phyloP scores from a whole-genome alignment of 2,329 filamentous ascomycete species.

The Periconia sp. region DNA sequence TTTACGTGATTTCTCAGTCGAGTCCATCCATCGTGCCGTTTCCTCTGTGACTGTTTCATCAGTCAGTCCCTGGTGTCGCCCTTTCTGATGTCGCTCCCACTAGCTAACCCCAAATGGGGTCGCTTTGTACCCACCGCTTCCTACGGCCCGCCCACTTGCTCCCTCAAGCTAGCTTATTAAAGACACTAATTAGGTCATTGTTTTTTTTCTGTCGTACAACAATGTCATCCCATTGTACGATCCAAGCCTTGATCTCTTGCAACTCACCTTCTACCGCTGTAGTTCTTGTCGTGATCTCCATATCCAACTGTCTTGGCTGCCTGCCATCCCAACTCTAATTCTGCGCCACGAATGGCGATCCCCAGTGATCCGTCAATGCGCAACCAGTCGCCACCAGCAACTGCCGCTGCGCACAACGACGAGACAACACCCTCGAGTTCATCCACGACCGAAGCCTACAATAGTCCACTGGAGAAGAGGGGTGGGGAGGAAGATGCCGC shows the following conservation, averaged over 20 bases:
- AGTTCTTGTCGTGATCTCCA: neutral
- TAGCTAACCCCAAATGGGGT: neutral
- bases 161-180: neutral
- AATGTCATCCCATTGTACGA: neutral
- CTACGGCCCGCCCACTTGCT: neutral
- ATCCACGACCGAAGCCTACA: constrained; percentile 15
- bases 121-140: neutral
- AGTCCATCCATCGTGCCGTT: neutral
- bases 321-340: neutral
- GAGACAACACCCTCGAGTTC: constrained; percentile 12
- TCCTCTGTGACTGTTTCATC: neutral
- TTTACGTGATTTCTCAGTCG: neutral
- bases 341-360: neutral
- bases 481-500: constrained; percentile 1
- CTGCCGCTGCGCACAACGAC: constrained; percentile 7
- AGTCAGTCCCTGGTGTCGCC: neutral
- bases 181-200: neutral
- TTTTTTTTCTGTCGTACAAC: neutral
- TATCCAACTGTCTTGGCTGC: neutral
- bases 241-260: neutral
- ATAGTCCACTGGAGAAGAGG: constrained; percentile 11
- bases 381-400: neutral
- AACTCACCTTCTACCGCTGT: neutral
- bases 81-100: too few relatives aligned
- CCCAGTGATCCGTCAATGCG: neutral